Base-by-base conservation (phyloP, 257 asterid species). In the Verbena officinalis region DNA sequence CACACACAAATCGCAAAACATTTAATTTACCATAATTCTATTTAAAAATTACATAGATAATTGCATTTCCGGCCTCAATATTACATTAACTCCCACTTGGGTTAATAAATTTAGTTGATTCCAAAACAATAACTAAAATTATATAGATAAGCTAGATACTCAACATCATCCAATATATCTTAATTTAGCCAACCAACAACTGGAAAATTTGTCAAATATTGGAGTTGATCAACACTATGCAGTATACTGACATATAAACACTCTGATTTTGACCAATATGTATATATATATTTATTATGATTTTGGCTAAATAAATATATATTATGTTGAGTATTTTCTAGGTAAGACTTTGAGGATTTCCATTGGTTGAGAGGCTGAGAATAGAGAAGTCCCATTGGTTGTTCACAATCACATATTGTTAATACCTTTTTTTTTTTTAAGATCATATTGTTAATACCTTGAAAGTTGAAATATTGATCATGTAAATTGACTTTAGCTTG, bases 321-420 rank as follows among this genome's bases (percentile, higher is more conserved):
- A n/a, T n/a, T n/a, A n/a, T n/a, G n/a, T n/a, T n/a, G n/a, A n/a
- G n/a, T n/a, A n/a, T n/a, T n/a, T n/a, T n/a, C n/a, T 52, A 17
- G 33, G 40, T 33, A 52, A 63, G 34, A 57, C 9, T 10, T 38
- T 38, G 12, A 6, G 19, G 11, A 16, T 10, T 38, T 13, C n/a
- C 51, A 40, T 40, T 42, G 12, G 59, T 48, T 50, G 67, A 44
- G n/a, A 61, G 23, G 24, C 55, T 9, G 56, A 62, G 17, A 62
- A n/a, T 15, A 15, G 46, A 33, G 16, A 43, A 19, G 44, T 45
- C 57, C 24, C 10, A 49, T 36, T 64, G 9, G 52, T 46, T 33
- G 34, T n/a, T n/a, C n/a, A n/a, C n/a, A n/a, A n/a, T n/a, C n/a
- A n/a, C n/a, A n/a, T n/a, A n/a, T n/a, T n/a, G n/a, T n/a, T n/a